phyloP scores from a whole-genome alignment of 495 filamentous ascomycete species.

The Aspergillus cavernicola region DNA sequence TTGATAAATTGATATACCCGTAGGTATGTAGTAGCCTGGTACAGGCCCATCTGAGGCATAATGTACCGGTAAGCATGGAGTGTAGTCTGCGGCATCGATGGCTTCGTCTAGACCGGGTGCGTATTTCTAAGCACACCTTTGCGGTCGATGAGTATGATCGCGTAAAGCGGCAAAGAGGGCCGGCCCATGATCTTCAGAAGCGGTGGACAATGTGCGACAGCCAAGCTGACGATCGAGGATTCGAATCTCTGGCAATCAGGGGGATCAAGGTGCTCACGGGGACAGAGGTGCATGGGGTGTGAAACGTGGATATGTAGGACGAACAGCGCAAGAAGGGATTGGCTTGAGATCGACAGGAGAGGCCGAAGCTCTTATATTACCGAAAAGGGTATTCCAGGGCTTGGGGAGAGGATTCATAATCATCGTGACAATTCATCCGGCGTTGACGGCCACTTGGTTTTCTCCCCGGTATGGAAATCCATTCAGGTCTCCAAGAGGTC shows the following conservation, averaged over 20 bases:
- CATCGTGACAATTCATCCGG: background rate
- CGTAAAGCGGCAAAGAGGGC: background rate
- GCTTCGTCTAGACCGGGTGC: too few species aligned
- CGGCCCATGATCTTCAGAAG: background rate
- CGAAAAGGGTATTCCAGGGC: background rate
- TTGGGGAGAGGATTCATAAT: background rate
- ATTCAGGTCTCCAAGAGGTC: background rate
- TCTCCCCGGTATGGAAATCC: background rate
- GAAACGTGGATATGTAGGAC: background rate
- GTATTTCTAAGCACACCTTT: too few species aligned
- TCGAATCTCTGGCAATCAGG: background rate
- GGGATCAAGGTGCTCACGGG: too few species aligned
- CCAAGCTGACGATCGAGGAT: background rate
- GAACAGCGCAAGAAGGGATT: too few species aligned
- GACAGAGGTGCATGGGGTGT: background rate
- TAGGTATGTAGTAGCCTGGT: too few species aligned
- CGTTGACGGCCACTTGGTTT: background rate
- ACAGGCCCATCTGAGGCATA: too few species aligned
- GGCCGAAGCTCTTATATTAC: background rate
- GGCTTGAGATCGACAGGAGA: background rate
- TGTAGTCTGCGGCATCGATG: too few species aligned
- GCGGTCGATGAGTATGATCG: background rate
- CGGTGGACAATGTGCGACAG: background rate
- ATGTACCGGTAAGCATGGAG: too few species aligned
- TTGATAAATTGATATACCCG: too few species aligned